Evolutionary conservation across 352 stramenopile species (phyloP).

Genomic region (Phytophthora syringae): DNA sequence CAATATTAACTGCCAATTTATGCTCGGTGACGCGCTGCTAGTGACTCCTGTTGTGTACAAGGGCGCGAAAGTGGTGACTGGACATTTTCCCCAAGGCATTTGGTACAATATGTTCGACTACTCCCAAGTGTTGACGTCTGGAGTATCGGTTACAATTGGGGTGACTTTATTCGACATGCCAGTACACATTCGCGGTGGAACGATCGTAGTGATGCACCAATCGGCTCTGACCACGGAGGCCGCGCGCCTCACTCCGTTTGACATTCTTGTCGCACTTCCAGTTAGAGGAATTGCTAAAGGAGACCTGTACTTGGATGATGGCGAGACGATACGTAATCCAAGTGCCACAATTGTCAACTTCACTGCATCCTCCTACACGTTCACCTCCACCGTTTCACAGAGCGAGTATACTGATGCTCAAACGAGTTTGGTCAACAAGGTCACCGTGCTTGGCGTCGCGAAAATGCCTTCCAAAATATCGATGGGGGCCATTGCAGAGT

Average conservation of each 20-base stretch:
- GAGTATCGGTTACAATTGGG: not conserved
- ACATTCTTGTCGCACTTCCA: constrained; percentile 52
- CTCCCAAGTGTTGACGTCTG: constrained; percentile 15
- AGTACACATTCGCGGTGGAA: constrained; percentile 60
- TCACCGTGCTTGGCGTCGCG: constrained; percentile 36
- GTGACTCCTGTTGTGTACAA: constrained; percentile 67
- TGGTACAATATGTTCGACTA: constrained; percentile 75
- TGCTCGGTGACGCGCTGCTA: constrained; percentile 52
- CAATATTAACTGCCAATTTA: constrained; percentile 61
- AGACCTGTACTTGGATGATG: constrained; percentile 66
- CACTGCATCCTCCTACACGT: constrained; percentile 17
- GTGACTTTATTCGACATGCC: constrained; percentile 67
- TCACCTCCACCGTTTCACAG: constrained; percentile 27
- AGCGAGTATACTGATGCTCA: constrained; percentile 25
- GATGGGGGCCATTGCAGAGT: constrained; percentile 29
- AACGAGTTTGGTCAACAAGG: constrained; percentile 31
- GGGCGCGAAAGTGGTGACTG: constrained; percentile 47
- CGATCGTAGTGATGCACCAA: constrained; percentile 58
- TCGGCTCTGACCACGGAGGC: constrained; percentile 50
- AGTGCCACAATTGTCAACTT: constrained; percentile 48
- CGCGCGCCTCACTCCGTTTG: constrained; percentile 52
- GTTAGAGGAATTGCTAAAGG: constrained; percentile 25
- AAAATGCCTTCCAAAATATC: constrained; percentile 29
- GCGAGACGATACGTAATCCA: constrained; percentile 45
- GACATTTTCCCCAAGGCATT: constrained; percentile 48